Base-by-base conservation (phyloP, 129 eudicot species). In the Chrysanthemum lavandulifolium region DNA sequence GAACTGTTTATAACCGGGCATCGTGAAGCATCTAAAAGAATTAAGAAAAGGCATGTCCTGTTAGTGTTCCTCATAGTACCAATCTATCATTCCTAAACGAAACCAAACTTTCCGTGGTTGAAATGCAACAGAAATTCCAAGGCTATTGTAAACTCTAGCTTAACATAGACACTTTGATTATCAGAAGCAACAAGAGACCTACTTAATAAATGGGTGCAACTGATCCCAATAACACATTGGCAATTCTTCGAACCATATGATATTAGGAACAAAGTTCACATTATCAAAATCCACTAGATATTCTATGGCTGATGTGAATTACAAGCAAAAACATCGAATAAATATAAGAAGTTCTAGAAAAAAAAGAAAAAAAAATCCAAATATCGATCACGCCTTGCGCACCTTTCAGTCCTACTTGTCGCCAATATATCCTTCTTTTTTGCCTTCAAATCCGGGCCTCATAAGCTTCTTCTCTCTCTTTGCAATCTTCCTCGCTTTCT, bases 371-470 rank as follows among this genome's bases (percentile, higher is more conserved):
- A 78, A 61, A 61, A 3, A 23, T 18, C 59, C 76, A 77, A 23
- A 54, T 11, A 69, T 33, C 61, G 68, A 51, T 71, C 13, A 69
- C 55, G 29, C 57, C 54, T 27, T 2, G 12, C 65, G 50, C 47
- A 68, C 77, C 79, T 72, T 62, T 79, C 19, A 78, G 57, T 36
- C 31, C 54, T 65, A 36, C 48, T 78, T 83, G 2, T 73, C 84
- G 53, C 87, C 93, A 45, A 95, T 86, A 61, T 73, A 95, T 5
- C 97, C 99, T 56, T 88, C 88, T 82, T 90, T 95, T 18, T 97
- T 74, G 2, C 99, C 99, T 80, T 95, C 97, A 54, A 95, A 95
- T 61, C 97, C 96, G 4, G 99, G 96, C 89, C 99, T 78, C 99
- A 90, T 90, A 36, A 95, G 87, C 83, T 95, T 95, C 97, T 95